Evolutionary conservation across 306 rosid genomes (phyloP).

Genomic region (Trifolium subterraneum): DNA sequence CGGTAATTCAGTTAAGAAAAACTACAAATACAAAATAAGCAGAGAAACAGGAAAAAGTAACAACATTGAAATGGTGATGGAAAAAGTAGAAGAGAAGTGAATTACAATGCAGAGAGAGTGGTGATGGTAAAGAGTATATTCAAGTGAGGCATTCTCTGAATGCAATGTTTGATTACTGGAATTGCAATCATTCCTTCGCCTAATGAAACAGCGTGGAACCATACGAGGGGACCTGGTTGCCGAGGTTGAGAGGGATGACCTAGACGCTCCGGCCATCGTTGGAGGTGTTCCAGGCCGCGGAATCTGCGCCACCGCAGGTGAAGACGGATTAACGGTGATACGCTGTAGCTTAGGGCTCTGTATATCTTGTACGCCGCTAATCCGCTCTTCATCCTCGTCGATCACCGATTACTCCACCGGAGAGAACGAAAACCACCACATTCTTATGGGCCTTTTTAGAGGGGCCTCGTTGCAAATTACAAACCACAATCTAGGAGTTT

Average conservation of each 20-base stretch:
- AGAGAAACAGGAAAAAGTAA: neutral
- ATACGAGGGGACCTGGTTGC: slow-evolving; percentile 70
- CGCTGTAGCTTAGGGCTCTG: slow-evolving; percentile 67
- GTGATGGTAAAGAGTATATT: slow-evolving; percentile 76
- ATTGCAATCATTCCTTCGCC: slow-evolving; percentile 94
- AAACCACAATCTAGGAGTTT: no score
- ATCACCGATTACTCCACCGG: slow-evolving; percentile 38
- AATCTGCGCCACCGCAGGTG: slow-evolving; percentile 70
- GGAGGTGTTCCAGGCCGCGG: slow-evolving; percentile 69
- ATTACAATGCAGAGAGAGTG: slow-evolving; percentile 86
- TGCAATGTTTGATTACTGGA: slow-evolving; percentile 80
- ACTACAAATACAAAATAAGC: neutral
- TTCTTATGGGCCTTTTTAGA: no score
- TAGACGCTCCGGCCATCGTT: slow-evolving; percentile 83
- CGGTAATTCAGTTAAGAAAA: neutral
- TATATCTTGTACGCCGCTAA: slow-evolving; percentile 61
- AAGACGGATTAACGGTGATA: slow-evolving; percentile 66
- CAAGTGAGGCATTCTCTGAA: slow-evolving; percentile 66
- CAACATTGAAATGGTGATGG: neutral
- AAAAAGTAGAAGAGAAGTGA: neutral
- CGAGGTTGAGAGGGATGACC: slow-evolving; percentile 75
- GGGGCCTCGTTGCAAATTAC: no score
- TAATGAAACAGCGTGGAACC: slow-evolving; percentile 95
- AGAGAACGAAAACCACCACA: neutral
- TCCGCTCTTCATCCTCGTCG: slow-evolving; percentile 59